A percentile compares a stretch with the other conserved stretches of the same genome.
Evolutionary conservation across 2,329 filamentous ascomycete species (phyloP).

Genomic region (Colletotrichum zoysiae): DNA sequence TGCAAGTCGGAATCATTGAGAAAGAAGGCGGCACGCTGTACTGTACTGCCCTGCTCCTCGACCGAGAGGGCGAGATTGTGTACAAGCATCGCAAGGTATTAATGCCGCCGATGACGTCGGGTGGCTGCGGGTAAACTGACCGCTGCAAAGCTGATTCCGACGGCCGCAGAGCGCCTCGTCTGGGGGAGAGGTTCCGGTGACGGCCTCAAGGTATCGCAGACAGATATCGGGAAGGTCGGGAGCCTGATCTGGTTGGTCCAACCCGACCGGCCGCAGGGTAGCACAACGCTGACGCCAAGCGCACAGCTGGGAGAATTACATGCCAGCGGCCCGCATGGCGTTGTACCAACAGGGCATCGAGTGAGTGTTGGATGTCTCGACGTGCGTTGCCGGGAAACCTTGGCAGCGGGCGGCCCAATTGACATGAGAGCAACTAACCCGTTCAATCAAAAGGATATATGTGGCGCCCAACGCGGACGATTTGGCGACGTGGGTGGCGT

Average conservation of each 20-base stretch:
- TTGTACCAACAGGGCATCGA: slow-evolving; percentile 58
- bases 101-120: neutral
- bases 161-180: slow-evolving; percentile 55
- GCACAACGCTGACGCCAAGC: slow-evolving; percentile 11
- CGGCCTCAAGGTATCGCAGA: slow-evolving; percentile 54
- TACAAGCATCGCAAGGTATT: slow-evolving; percentile 55
- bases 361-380: slow-evolving; percentile 44
- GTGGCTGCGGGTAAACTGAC: slow-evolving; percentile 5
- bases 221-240: slow-evolving; percentile 56
- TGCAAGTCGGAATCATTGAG: slow-evolving; percentile 56
- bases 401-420: neutral
- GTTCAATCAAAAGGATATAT: slow-evolving; percentile 46
- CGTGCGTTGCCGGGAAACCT: neutral
- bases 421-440: neutral
- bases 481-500: slow-evolving; percentile 53
- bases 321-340: slow-evolving; percentile 57
- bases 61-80: slow-evolving; percentile 52
- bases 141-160: slow-evolving; percentile 50
- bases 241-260: slow-evolving; percentile 53
- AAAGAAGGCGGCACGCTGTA: slow-evolving; percentile 57
- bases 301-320: slow-evolving; percentile 57
- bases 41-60: slow-evolving; percentile 54
- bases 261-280: too few species aligned
- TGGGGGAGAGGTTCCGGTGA: slow-evolving; percentile 62
- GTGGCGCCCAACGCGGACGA: slow-evolving; percentile 51